A percentile compares a stretch with the other conserved stretches of the same genome.
phyloP scores from a whole-genome alignment of 1,284 basidiomycete genomes.

The Marasmius oreades region DNA sequence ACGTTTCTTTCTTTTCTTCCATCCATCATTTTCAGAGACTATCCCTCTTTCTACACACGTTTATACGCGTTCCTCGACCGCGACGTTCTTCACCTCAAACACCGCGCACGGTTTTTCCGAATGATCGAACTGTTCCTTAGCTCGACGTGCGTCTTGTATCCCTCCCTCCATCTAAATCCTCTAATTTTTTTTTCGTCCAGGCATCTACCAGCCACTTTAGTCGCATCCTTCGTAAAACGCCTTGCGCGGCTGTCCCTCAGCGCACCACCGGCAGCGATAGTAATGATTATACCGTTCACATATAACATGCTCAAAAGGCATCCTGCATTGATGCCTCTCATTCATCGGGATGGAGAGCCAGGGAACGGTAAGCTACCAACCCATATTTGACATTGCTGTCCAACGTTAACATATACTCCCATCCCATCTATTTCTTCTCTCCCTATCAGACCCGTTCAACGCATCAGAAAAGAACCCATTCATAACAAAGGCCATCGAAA shows the following conservation, averaged over 20 bases:
- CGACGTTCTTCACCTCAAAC: conserved; percentile 87
- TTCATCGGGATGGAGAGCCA: conserved; percentile 60
- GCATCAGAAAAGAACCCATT: conserved; percentile 70
- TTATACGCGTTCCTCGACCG: conserved; percentile 88
- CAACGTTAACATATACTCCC: not conserved
- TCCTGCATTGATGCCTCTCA: conserved; percentile 89
- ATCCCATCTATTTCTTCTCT: not conserved
- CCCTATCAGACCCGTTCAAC: conserved; percentile 68
- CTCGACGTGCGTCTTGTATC: conserved; percentile 65
- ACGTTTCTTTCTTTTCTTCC: too few species aligned
- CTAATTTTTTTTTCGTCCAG: conserved; percentile 33
- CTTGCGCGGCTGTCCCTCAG: conserved; percentile 80
- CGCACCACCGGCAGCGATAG: conserved; percentile 87
- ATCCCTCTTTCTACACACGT: conserved; percentile 94
- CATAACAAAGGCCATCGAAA: conserved; percentile 76
- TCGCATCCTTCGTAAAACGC: conserved; percentile 94
- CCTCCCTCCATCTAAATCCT: not conserved
- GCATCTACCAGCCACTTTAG: conserved; percentile 82
- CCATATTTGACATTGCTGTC: not conserved
- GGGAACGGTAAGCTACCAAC: conserved; percentile 4
- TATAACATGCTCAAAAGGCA: conserved; percentile 96
- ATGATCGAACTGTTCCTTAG: conserved; percentile 87
- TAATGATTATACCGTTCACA: conserved; percentile 89
- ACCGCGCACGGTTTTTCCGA: conserved; percentile 93
- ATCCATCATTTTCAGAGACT: conserved; percentile 86